These are phyloP conservation scores for Paraphaeosphaeria minitans DNA, from an alignment of 2,329 filamentous ascomycete genomes.

Conservation along the genomic window DNA sequence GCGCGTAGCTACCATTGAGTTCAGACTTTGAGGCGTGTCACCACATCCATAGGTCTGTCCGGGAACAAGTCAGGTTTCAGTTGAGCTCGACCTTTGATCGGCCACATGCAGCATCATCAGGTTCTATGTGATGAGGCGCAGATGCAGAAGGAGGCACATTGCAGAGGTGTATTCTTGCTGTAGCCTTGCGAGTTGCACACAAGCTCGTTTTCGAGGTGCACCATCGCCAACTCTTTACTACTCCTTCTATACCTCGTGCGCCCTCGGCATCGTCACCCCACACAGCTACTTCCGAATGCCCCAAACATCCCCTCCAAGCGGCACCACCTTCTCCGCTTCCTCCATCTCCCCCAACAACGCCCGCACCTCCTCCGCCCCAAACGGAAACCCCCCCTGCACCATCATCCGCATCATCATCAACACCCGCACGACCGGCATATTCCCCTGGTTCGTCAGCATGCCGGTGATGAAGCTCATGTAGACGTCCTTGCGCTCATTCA, in stretches of 20 bases:
- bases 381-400: conserved; percentile 84
- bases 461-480: conserved; percentile 93
- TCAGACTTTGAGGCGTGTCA: no score
- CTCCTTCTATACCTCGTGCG: no score
- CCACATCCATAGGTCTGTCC: no score
- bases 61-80: no score
- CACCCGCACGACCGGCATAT: conserved; percentile 82
- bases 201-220: no score
- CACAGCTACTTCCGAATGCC: conserved; percentile 34
- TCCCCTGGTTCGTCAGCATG: conserved; percentile 91
- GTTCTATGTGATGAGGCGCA: no score
- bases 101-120: no score
- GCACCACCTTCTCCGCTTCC: conserved; percentile 35
- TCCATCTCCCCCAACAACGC: conserved; percentile 79
- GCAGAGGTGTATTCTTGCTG: no score
- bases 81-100: no score
- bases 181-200: no score
- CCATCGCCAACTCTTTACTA: background rate
- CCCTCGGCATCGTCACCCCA: background rate
- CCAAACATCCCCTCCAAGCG: conserved; percentile 40
- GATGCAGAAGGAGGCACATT: no score
- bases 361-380: conserved; percentile 84
- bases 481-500: conserved; percentile 71
- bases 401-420: conserved; percentile 95
- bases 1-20: no score